Conservation (phyloP, 306 rosid species). For the Vachellia pachyceras region DNA sequence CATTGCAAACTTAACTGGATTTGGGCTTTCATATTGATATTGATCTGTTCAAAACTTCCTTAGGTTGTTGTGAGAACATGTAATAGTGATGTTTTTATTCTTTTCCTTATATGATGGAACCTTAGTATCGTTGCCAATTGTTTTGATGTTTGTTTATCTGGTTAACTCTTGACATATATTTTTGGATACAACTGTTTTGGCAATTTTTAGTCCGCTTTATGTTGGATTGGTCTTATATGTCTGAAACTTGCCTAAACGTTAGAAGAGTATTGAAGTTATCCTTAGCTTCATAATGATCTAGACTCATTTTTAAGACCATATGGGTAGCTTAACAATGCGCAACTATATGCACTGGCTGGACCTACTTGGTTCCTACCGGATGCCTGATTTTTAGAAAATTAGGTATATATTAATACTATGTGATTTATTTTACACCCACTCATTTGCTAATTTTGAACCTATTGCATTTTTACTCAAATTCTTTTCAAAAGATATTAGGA, state of each 20-base stretch:
- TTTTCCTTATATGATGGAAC: conserved; percentile 30
- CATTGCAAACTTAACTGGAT: conserved; percentile 38
- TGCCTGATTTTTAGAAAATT: too few species aligned
- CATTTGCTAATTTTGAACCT: too few species aligned
- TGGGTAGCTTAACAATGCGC: neutral
- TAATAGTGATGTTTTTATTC: conserved; percentile 31
- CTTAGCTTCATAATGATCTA: neutral
- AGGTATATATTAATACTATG: too few species aligned
- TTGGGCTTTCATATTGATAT: conserved; percentile 26
- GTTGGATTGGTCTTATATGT: neutral
- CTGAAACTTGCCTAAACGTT: neutral
- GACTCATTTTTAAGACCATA: neutral
- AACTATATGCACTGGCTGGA: too few species aligned
- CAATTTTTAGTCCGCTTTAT: neutral
- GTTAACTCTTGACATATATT: neutral
- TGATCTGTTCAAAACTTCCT: conserved; percentile 20
- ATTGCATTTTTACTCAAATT: too few species aligned
- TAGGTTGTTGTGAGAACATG: conserved; percentile 34
- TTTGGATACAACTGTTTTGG: neutral
- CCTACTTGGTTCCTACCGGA: too few species aligned
- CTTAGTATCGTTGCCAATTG: neutral
- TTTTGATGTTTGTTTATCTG: conserved; percentile 6
- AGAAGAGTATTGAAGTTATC: conserved; percentile 1
- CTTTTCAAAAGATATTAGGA: too few species aligned
- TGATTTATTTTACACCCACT: too few species aligned